Conservation (phyloP, 2,329 filamentous ascomycete genomes). For the Aspergillus hiratsukae region DNA sequence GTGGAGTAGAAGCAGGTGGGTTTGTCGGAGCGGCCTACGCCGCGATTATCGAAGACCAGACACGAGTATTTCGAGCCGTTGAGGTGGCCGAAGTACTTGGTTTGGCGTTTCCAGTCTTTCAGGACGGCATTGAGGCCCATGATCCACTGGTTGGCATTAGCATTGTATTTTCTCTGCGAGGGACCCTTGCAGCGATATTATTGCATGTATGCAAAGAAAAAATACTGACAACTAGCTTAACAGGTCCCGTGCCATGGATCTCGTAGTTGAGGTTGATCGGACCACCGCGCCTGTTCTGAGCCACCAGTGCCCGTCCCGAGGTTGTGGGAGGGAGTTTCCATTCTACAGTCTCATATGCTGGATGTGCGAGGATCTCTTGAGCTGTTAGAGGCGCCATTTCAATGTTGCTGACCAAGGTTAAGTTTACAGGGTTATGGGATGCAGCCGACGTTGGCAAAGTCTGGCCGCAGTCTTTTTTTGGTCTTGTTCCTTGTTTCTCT, state of each 20-base stretch:
- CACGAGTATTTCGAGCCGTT: constrained; percentile 64
- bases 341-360: constrained; percentile 26
- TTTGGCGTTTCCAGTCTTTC: constrained; percentile 77
- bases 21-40: constrained; percentile 75
- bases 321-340: constrained; percentile 58
- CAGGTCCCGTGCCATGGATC: constrained; percentile 69
- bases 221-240: constrained; percentile 63
- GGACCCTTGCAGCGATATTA: neutral
- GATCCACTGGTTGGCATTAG: constrained; percentile 55
- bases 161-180: neutral
- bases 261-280: constrained; percentile 74
- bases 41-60: constrained; percentile 77
- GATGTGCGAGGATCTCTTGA: constrained; percentile 28
- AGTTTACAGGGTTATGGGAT: neutral
- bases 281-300: constrained; percentile 61
- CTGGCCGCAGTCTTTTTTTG: neutral
- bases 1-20: constrained; percentile 75
- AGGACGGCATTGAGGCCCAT: constrained; percentile 71
- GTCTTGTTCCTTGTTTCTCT: neutral
- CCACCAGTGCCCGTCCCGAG: constrained; percentile 60
- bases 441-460: neutral
- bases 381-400: constrained; percentile 26
- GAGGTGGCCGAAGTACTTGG: constrained; percentile 73
- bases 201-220: neutral
- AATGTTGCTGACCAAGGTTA: neutral